A percentile compares a stretch with the other conserved stretches of the same genome.
phyloP scores from a whole-genome alignment of 2,329 filamentous ascomycete species.

The Penicillium sp. region DNA sequence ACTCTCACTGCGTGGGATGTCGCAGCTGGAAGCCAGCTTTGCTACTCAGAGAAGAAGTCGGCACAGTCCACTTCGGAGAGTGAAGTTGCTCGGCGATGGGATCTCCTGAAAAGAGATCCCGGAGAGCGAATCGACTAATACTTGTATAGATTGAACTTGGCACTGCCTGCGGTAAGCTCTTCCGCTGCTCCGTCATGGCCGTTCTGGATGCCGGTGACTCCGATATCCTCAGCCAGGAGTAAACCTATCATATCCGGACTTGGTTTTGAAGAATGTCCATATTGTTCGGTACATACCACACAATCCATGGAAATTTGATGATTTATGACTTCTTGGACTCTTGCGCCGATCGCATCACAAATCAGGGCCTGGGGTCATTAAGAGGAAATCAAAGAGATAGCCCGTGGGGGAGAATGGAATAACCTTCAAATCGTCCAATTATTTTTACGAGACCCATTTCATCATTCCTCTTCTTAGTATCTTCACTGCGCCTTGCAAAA shows the following conservation, averaged over 20 bases:
- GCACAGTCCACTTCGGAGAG: constrained; percentile 23
- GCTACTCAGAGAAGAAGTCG: constrained; percentile 27
- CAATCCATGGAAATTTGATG: constrained; percentile 3
- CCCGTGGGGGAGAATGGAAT: background rate
- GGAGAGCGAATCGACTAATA: constrained; percentile 26
- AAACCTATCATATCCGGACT: background rate
- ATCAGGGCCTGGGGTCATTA: background rate
- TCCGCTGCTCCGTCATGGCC: constrained; percentile 96
- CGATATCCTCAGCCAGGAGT: constrained; percentile 66
- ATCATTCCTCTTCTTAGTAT: background rate
- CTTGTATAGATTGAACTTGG: constrained; percentile 84
- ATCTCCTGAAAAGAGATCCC: constrained; percentile 17
- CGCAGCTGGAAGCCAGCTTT: constrained; percentile 23
- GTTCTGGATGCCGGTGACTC: constrained; percentile 97
- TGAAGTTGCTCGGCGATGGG: constrained; percentile 30
- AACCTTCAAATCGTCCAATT: background rate
- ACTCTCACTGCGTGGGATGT: constrained; percentile 7
- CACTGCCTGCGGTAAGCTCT: constrained; percentile 98
- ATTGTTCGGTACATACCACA: background rate
- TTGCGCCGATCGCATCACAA: background rate
- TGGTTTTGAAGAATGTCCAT: background rate
- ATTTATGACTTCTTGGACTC: constrained; percentile 6
- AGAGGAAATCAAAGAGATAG: background rate
- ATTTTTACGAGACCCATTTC: background rate
- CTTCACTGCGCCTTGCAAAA: background rate